A percentile compares a stretch with the other conserved stretches of the same genome.
Conservation (phyloP, 1,139 yeast genomes). For the Kluyveromyces sp. region DNA sequence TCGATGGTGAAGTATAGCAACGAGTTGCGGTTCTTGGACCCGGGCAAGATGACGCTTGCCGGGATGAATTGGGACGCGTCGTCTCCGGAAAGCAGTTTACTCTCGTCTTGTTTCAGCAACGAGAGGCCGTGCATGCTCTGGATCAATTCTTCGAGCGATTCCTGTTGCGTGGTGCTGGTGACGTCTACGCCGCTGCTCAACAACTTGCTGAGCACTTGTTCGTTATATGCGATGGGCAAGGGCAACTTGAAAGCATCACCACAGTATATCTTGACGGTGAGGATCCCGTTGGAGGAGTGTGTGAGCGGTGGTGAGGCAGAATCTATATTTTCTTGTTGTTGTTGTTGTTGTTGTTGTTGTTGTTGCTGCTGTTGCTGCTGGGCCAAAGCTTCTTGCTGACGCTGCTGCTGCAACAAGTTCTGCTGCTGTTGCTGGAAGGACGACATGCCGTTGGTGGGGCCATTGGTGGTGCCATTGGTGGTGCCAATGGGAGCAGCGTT, state of each 20-base stretch:
- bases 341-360: background rate
- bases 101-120: conserved; percentile 25
- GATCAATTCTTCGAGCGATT: conserved; percentile 21
- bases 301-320: no score
- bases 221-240: conserved; percentile 25
- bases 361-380: background rate
- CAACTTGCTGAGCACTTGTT: conserved; percentile 20
- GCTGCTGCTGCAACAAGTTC: no score
- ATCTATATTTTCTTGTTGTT: no score
- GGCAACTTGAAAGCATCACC: conserved; percentile 27
- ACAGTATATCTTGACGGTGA: conserved; percentile 27
- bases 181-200: conserved; percentile 23
- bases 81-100: conserved; percentile 25
- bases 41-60: conserved; percentile 57
- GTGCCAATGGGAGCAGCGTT: no score
- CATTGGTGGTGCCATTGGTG: no score
- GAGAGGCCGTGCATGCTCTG: conserved; percentile 24
- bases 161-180: conserved; percentile 8
- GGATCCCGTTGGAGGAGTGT: conserved; percentile 19
- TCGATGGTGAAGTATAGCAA: conserved; percentile 64
- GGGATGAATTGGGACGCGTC: conserved; percentile 43
- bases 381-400: background rate
- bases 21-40: conserved; percentile 41
- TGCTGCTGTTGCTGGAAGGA: background rate
- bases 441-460: background rate